Evolutionary conservation across 345 rosid species (phyloP), one percentile per base, ranked within the genome.

Genomic region (Camelina neglecta): DNA sequence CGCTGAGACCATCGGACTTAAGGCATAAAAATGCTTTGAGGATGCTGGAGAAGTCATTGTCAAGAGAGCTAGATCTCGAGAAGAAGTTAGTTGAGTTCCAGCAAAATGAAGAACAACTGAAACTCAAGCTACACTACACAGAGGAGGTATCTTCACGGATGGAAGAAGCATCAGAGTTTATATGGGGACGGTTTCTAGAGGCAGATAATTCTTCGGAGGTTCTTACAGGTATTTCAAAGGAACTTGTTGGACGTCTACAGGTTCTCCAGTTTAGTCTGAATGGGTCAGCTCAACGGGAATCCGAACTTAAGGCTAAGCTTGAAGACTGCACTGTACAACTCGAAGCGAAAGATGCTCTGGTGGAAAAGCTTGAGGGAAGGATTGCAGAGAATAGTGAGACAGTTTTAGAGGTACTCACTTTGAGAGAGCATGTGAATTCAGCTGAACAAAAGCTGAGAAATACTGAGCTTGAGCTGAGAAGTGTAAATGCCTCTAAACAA

Each of bases 121-220:
- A 89, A 75, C 55, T 86, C 60, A 92, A 92, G 89, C 87, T 95
- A 26, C 93, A 87, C 59, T 80, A 76, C 70, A 95, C 92, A 0
- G 93, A 86, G 66, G 93, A 90, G 80, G 90, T 95, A 13, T 77
- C 91, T 75, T 80, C 88, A 47, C 88, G 88, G 80, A 95, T 95
- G 96, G 99, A 95, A 83, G 99, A 92, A 87, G 97, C 97, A 1
- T 89, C 97, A 15, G 97, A 90, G 86, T 91, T 90, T 59, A 87
- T 92, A 36, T 89, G 90, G 96, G 97, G 92, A 81, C 84, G 93
- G 76, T 95, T 95, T 84, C 75, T 95, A 6, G 99, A 92, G 83
- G 97, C 99, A 2, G 97, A 92, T 41, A 95, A 95, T 82, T 84
- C 90, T 67, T 74, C 96, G 8, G 93, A 88, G 81, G 92, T 92